These are phyloP conservation scores for Candida easanensis DNA, from an alignment of 805 yeast genomes.

Conservation along the genomic window DNA sequence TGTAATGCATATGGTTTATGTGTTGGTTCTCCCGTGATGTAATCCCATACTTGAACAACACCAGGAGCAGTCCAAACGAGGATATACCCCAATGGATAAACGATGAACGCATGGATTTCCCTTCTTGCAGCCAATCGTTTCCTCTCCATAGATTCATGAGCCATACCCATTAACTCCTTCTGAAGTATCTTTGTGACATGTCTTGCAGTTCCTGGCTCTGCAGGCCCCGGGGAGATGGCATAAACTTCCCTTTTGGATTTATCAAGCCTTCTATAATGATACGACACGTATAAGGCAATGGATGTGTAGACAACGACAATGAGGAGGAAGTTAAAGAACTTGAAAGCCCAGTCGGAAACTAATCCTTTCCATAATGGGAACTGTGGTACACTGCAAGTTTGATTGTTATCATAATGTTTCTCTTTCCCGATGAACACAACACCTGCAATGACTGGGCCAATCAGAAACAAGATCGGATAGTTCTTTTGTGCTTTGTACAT, in stretches of 20 bases:
- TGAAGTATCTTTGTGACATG: constrained; percentile 13
- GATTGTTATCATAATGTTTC: constrained; percentile 11
- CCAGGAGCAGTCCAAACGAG: constrained; percentile 21
- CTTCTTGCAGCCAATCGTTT: constrained; percentile 14
- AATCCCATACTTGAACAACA: constrained; percentile 16
- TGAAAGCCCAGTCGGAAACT: constrained; percentile 18
- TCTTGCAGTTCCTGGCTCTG: neutral
- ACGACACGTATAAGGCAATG: constrained; percentile 16
- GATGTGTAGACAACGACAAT: constrained; percentile 18
- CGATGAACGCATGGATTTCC: constrained; percentile 21
- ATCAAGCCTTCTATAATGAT: constrained; percentile 12
- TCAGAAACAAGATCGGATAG: neutral
- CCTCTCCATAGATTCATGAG: constrained; percentile 7
- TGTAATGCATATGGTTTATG: constrained; percentile 10
- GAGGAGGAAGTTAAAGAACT: constrained; percentile 16
- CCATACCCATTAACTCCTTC: constrained; percentile 20
- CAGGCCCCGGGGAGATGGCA: neutral
- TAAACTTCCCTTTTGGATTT: constrained; percentile 13
- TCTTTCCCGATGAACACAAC: constrained; percentile 17
- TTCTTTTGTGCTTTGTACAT: constrained; percentile 12
- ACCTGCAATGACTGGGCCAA: constrained; percentile 7
- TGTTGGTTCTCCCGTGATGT: neutral
- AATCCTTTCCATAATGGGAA: constrained; percentile 22
- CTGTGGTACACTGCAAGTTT: constrained; percentile 18
- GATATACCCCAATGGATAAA: constrained; percentile 25